These are phyloP conservation scores for Hygrocybe coccinea DNA, from an alignment of 768 basidiomycete genomes.

Conservation along the genomic window DNA sequence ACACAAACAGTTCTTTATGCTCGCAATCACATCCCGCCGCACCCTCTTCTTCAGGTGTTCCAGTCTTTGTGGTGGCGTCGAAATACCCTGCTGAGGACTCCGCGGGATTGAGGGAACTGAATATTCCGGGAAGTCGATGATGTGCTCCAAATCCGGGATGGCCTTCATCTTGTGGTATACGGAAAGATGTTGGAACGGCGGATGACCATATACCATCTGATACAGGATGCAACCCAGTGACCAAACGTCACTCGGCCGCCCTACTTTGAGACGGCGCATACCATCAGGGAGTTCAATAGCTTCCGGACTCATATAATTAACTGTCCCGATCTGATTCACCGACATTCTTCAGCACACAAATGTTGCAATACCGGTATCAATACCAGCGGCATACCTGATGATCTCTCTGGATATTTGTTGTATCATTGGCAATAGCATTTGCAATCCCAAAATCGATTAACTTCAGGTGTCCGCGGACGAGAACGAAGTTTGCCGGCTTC, in stretches of 20 bases:
- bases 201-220: conserved; percentile 95
- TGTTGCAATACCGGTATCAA: not conserved
- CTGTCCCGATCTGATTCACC: conserved; percentile 73
- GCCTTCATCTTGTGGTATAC: conserved; percentile 89
- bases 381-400: conserved; percentile 71
- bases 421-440: conserved; percentile 97
- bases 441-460: conserved; percentile 99
- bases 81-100: conserved; percentile 22
- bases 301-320: conserved; percentile 99
- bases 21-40: conserved; percentile 66
- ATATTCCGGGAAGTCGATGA: conserved; percentile 79
- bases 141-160: conserved; percentile 73
- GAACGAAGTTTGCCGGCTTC: conserved; percentile 97
- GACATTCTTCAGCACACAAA: not conserved
- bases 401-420: conserved; percentile 95
- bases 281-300: conserved; percentile 87
- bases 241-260: conserved; percentile 95
- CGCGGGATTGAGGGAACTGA: conserved; percentile 49
- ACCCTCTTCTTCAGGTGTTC: conserved; percentile 72
- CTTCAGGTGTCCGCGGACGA: conserved; percentile 92
- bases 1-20: conserved; percentile 76
- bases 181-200: conserved; percentile 84
- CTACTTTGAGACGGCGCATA: conserved; percentile 88
- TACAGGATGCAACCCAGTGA: conserved; percentile 96
- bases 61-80: conserved; percentile 48